Conservation (phyloP, 352 stramenopile species). For the Globisporangium barbulae region DNA sequence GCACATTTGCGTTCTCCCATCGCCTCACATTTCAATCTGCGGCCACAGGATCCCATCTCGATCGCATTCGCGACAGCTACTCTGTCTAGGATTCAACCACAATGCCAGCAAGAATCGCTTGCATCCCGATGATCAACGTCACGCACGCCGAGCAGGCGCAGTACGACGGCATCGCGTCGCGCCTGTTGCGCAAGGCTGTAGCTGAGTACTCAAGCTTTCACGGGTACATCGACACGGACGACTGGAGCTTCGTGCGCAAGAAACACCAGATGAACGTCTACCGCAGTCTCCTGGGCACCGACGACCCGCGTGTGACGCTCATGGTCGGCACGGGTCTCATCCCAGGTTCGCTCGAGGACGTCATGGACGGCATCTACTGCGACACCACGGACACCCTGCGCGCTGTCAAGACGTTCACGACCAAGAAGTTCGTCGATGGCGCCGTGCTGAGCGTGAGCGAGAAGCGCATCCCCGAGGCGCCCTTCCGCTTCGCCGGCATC, state of each 20-base stretch:
- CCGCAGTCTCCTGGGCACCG: neutral
- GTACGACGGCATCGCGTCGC: constrained; percentile 11
- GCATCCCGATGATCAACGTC: constrained; percentile 12
- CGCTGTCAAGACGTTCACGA: constrained; percentile 28
- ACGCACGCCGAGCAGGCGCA: constrained; percentile 8
- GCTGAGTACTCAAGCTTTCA: constrained; percentile 16
- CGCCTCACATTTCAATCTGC: constrained; percentile 5
- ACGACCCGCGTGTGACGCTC: constrained; percentile 8
- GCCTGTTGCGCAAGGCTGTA: constrained; percentile 9
- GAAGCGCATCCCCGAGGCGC: constrained; percentile 23
- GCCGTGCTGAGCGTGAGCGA: constrained; percentile 31
- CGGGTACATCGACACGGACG: constrained; percentile 13
- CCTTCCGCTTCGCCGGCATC: constrained; percentile 44
- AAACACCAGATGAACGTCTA: constrained; percentile 14
- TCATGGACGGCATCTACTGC: constrained; percentile 36
- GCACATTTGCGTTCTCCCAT: neutral
- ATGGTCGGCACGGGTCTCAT: constrained; percentile 11
- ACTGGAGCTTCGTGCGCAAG: constrained; percentile 14
- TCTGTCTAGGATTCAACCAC: neutral
- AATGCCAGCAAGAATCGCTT: constrained; percentile 1
- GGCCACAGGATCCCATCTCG: neutral
- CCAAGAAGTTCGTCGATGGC: constrained; percentile 31
- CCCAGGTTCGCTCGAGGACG: constrained; percentile 17
- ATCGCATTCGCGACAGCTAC: neutral
- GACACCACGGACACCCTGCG: constrained; percentile 36